Base-by-base conservation (phyloP, 495 filamentous ascomycete species). In the Sordaria brevicollis region DNA sequence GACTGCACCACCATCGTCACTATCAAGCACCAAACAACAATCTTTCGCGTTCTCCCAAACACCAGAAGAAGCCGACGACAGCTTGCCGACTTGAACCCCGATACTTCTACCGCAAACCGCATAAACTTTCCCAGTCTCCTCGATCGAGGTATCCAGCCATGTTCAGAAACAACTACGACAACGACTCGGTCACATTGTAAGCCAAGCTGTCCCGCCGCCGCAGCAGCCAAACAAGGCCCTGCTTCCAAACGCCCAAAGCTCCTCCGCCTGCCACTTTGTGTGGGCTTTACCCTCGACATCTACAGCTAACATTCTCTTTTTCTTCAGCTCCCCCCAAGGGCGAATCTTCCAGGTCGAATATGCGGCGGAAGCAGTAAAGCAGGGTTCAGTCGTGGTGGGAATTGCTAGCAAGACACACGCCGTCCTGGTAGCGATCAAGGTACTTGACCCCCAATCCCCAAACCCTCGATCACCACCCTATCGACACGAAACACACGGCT, bases 121-220 rank as follows among this genome's bases (percentile, higher is more conserved):
- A 19, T 33, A 35, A 9, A 25, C 43, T 31, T 25, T 9, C 31
- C 35, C 35, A 11, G 25, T 11, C 62, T 2, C 36, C 37, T 11
- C 3, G 25, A 62, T 39, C 35, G 15, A 68, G 35, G 36, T 10
- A 19, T 36, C 13, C 67, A 65, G 19, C 78, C 71, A 99, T 99
- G 95, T 99, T 99, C 86, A 88, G 95, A 83, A 99, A 99, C 85
- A 97, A 98, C 83, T 99, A 99, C 87, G 95, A 99, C 84, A 99
- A 98, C 88, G 95, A 99, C 84, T 94, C 93, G 37, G 94, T 99
- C 82, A 99, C 95, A 83, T 99, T 98, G 94, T 97, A 87, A 83
- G 87, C 81, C 74, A 71, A 62, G 49, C 49, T 31, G 49, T 62
- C 49, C 49, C 49, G 49, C 49, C 25, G 49, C 68, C 38, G 36